These are phyloP conservation scores for Clitopilus passeckerianus DNA, from an alignment of 768 basidiomycete genomes.

Conservation along the genomic window DNA sequence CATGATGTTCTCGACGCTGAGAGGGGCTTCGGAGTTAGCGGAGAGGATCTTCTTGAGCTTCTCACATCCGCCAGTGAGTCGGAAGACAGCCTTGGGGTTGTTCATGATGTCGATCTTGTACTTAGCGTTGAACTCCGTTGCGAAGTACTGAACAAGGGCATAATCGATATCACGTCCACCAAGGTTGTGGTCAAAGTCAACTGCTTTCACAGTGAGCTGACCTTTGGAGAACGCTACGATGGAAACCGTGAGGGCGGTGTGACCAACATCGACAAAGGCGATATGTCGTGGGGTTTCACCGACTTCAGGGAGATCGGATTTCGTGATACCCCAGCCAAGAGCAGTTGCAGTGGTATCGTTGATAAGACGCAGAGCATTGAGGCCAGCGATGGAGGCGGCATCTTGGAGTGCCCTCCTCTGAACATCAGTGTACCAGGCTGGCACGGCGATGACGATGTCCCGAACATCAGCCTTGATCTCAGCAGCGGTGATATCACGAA, in stretches of 20 bases:
- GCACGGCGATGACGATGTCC: constrained; percentile 94
- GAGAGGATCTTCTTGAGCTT: constrained; percentile 95
- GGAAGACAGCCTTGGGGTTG: constrained; percentile 91
- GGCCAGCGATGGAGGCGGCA: constrained; percentile 83
- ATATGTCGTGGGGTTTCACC: constrained; percentile 75
- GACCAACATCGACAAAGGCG: constrained; percentile 94
- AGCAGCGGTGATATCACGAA: constrained; percentile 78
- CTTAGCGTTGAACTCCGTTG: constrained; percentile 89
- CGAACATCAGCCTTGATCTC: constrained; percentile 87
- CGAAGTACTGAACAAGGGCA: constrained; percentile 84
- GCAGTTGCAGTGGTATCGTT: constrained; percentile 96
- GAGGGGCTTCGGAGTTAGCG: constrained; percentile 82
- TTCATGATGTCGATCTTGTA: constrained; percentile 96
- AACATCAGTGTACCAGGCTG: constrained; percentile 93
- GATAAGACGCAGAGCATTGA: constrained; percentile 91
- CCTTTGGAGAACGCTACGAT: constrained; percentile 95
- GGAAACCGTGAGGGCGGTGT: constrained; percentile 83
- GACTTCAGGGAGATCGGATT: constrained; percentile 86
- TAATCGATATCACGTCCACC: constrained; percentile 97
- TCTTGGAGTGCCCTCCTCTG: constrained; percentile 90
- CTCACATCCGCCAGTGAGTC: constrained; percentile 84
- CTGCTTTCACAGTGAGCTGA: constrained; percentile 78
- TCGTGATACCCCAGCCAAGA: constrained; percentile 98
- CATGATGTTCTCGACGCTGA: constrained; percentile 96
- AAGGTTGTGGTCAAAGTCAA: constrained; percentile 90